Conservation (phyloP, 345 rosid genomes). For the Boechera stricta region DNA sequence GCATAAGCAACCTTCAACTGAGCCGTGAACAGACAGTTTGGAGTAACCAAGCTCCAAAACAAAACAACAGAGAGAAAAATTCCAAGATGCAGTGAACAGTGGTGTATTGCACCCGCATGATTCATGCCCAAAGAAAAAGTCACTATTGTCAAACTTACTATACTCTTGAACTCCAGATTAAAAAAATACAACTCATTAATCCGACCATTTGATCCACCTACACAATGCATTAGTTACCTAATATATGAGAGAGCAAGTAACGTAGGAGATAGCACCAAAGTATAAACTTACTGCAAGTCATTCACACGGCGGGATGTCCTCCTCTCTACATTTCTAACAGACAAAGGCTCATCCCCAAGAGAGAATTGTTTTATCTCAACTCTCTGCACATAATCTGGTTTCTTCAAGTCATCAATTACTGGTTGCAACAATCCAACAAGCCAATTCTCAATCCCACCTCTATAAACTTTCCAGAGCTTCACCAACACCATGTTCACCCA, state of each 20-base stretch:
- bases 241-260: not conserved
- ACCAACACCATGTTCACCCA: conserved; percentile 99
- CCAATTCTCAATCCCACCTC: conserved; percentile 95
- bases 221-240: not conserved
- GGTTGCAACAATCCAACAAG: conserved; percentile 89
- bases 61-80: conserved; percentile 15
- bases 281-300: conserved; percentile 86
- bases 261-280: conserved; percentile 5
- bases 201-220: not conserved
- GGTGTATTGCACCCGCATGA: not conserved
- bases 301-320: conserved; percentile 90
- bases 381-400: conserved; percentile 93
- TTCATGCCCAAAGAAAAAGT: not conserved
- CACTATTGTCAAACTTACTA: not conserved
- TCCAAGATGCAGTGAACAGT: not conserved
- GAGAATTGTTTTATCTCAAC: conserved; percentile 95
- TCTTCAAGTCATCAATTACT: conserved; percentile 89
- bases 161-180: not conserved
- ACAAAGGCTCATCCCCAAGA: conserved; percentile 91
- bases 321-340: conserved; percentile 94
- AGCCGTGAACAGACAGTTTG: conserved; percentile 11
- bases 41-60: conserved; percentile 10
- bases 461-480: conserved; percentile 94
- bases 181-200: too few species aligned
- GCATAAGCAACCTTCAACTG: conserved; percentile 30